phyloP scores from a whole-genome alignment of 768 basidiomycete genomes.

The Tulasnella sp. region DNA sequence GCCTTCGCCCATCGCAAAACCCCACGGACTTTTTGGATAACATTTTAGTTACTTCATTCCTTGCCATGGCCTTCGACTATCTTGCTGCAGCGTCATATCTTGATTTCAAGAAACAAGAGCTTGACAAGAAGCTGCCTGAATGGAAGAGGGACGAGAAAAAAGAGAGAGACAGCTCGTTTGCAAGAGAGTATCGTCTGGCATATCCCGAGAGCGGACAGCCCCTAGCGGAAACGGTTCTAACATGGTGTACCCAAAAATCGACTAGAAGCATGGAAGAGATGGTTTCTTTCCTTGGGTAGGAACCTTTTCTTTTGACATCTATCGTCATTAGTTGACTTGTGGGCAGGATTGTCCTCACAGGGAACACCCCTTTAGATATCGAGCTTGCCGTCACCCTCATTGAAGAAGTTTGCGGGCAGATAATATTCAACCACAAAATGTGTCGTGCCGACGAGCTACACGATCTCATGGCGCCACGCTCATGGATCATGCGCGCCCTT shows the following conservation, averaged over 20 bases:
- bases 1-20: neutral
- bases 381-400: neutral
- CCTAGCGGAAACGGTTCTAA: neutral
- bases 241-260: too few relatives aligned
- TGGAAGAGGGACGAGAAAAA: too few relatives aligned
- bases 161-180: too few relatives aligned
- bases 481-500: constrained; percentile 10
- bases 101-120: neutral
- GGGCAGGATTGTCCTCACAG: neutral
- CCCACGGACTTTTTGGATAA: neutral
- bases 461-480: neutral
- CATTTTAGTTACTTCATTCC: neutral
- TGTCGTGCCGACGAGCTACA: neutral
- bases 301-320: neutral
- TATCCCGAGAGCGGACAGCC: neutral
- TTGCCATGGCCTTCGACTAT: neutral
- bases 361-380: neutral
- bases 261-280: neutral
- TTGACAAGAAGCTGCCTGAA: too few relatives aligned
- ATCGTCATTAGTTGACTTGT: neutral
- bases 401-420: constrained; percentile 10
- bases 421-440: neutral
- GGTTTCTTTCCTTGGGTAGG: neutral
- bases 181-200: neutral
- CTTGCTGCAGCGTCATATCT: neutral